Evolutionary conservation across 169 alveolate species (phyloP).

Genomic region (Cryptosporidium bovis): DNA sequence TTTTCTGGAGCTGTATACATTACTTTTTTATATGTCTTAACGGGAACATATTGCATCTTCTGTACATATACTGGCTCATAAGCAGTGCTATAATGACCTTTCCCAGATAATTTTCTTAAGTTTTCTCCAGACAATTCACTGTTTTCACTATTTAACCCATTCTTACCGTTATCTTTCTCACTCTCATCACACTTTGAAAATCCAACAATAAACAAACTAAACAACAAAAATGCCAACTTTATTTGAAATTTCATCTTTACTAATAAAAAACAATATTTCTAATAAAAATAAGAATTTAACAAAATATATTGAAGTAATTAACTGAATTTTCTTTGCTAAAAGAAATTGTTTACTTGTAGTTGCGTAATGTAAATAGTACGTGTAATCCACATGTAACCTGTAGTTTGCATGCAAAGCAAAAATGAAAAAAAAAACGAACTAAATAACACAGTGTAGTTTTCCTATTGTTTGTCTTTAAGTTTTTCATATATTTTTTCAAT

Average conservation of each 20-base stretch:
- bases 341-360: neutral
- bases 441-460: neutral
- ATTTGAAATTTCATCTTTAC: neutral
- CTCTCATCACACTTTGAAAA: conserved; percentile 27
- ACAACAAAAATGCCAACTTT: conserved; percentile 6
- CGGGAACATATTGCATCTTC: conserved; percentile 60
- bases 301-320: neutral
- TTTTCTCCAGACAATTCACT: neutral
- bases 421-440: neutral
- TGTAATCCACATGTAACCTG: conserved; percentile 53
- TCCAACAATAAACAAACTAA: conserved; percentile 16
- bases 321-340: neutral
- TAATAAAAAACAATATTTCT: conserved; percentile 1
- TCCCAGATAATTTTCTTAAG: conserved; percentile 49
- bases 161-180: neutral
- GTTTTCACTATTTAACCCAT: neutral
- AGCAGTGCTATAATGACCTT: conserved; percentile 40
- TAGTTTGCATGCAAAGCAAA: neutral
- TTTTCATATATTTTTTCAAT: conserved; percentile 43
- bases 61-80: conserved; percentile 72
- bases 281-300: conserved; percentile 10
- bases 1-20: conserved; percentile 63
- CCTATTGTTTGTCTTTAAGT: conserved; percentile 5
- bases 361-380: neutral
- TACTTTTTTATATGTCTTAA: conserved; percentile 51